phyloP scores from a whole-genome alignment of 2,329 filamentous ascomycete species.

The Colletotrichum musicola region DNA sequence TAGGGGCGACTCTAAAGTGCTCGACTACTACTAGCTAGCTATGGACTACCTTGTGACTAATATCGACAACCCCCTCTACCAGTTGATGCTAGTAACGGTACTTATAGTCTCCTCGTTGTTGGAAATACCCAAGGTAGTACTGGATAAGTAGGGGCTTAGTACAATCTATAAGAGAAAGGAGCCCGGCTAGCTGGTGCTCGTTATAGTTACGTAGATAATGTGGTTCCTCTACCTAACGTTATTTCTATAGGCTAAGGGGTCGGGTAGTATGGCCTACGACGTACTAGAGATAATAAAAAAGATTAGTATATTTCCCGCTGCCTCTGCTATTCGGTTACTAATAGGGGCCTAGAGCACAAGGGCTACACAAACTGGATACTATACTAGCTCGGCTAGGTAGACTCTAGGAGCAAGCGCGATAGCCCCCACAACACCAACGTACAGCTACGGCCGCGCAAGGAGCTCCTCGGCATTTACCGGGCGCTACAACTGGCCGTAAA shows the following conservation, averaged over 20 bases:
- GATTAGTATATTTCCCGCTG: too few relatives aligned
- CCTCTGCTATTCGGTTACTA: too few relatives aligned
- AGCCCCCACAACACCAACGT: slow-evolving; percentile 1
- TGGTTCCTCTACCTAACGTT: slow-evolving; percentile 11
- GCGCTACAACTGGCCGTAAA: too few relatives aligned
- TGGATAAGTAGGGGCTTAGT: too few relatives aligned
- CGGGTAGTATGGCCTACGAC: not conserved
- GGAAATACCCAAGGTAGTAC: not conserved
- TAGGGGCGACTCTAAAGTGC: not conserved
- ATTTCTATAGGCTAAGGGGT: too few relatives aligned
- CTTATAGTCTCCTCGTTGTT: not conserved
- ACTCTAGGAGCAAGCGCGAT: too few relatives aligned
- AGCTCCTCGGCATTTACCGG: too few relatives aligned
- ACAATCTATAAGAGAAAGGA: not conserved
- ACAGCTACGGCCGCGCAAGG: too few relatives aligned
- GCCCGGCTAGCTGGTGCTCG: not conserved
- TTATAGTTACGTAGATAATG: slow-evolving; percentile 1
- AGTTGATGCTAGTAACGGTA: too few relatives aligned
- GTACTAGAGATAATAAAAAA: slow-evolving; percentile 5
- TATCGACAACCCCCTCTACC: not conserved
- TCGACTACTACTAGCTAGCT: not conserved
- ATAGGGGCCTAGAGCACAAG: too few relatives aligned
- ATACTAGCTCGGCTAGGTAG: not conserved
- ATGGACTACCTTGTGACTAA: slow-evolving; percentile 4
- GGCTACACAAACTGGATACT: not conserved